phyloP scores from a whole-genome alignment of 371 early-diverging fungal genomes.

The Haplosporangium sp. region DNA sequence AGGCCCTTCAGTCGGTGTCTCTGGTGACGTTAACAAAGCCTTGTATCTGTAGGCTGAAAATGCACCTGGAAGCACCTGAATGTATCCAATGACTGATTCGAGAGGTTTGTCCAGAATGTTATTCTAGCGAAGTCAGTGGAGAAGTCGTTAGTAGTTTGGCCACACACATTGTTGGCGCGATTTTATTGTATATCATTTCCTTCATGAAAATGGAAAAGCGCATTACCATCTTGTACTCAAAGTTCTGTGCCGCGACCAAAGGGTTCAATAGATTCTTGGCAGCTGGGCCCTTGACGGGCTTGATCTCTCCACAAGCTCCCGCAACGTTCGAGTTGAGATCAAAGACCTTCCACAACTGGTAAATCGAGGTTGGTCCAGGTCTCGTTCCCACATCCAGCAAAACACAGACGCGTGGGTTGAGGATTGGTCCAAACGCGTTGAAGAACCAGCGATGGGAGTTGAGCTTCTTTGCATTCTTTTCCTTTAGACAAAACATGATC shows the following conservation, averaged over 20 bases:
- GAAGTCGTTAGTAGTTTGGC: neutral
- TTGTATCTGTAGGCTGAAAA: constrained; percentile 77
- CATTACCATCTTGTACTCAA: constrained; percentile 82
- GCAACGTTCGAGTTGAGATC: constrained; percentile 71
- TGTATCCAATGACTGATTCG: constrained; percentile 88
- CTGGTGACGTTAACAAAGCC: constrained; percentile 64
- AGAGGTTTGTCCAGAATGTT: constrained; percentile 89
- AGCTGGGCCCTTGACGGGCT: constrained; percentile 67
- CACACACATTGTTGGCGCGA: neutral
- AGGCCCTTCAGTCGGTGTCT: constrained; percentile 67
- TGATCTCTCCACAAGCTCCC: constrained; percentile 85
- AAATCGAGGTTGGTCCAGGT: constrained; percentile 69
- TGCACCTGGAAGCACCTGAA: constrained; percentile 83
- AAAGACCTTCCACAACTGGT: constrained; percentile 80
- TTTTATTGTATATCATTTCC: no score
- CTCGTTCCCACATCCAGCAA: constrained; percentile 81
- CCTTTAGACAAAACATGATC: constrained; percentile 85
- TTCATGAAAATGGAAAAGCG: neutral
- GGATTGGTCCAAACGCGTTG: constrained; percentile 74
- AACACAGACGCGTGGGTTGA: constrained; percentile 82
- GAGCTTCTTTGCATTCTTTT: constrained; percentile 90
- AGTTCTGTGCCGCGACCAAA: constrained; percentile 85
- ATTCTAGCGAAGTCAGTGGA: constrained; percentile 38
- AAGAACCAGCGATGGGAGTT: constrained; percentile 93
- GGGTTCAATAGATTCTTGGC: constrained; percentile 73